Percentiles rank a stretch among this genome's conserved stretches.
Evolutionary conservation across 805 yeast species (phyloP).

Genomic region (Cyberlindnera lachancei): DNA sequence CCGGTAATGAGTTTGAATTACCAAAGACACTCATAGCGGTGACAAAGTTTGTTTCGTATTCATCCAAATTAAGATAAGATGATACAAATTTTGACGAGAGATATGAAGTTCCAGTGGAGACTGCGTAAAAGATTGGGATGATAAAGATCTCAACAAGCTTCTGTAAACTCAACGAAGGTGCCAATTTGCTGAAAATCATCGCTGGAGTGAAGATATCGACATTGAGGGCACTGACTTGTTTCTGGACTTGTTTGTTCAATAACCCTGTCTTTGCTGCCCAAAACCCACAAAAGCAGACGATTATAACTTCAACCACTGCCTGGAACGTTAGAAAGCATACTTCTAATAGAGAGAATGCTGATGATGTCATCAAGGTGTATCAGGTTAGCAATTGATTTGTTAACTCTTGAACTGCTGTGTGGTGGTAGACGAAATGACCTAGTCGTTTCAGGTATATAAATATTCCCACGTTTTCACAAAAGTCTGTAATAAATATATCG

Average conservation of each 20-base stretch:
- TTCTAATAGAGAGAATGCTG: constrained; percentile 14
- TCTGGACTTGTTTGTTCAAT: constrained; percentile 67
- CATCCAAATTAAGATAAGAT: constrained; percentile 47
- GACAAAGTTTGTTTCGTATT: constrained; percentile 79
- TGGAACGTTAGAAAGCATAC: constrained; percentile 68
- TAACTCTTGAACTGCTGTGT: too few relatives aligned
- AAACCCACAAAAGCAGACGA: constrained; percentile 81
- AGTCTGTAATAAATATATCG: too few relatives aligned
- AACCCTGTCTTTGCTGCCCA: constrained; percentile 71
- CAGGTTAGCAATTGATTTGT: too few relatives aligned
- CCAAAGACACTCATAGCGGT: constrained; percentile 97
- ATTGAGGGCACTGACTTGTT: constrained; percentile 65
- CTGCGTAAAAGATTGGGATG: constrained; percentile 77
- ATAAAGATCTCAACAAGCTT: constrained; percentile 75
- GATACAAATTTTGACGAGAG: constrained; percentile 53
- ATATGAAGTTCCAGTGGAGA: constrained; percentile 74
- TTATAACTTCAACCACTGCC: constrained; percentile 85
- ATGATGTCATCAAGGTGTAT: neutral
- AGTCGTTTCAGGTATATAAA: too few relatives aligned
- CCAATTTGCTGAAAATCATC: constrained; percentile 79
- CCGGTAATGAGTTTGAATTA: constrained; percentile 91
- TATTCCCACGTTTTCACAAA: too few relatives aligned
- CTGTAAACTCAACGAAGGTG: constrained; percentile 57
- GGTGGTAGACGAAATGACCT: too few relatives aligned
- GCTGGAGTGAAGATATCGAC: constrained; percentile 95